Conservation (phyloP, 306 rosid species). For the Sicyos baderoa region DNA sequence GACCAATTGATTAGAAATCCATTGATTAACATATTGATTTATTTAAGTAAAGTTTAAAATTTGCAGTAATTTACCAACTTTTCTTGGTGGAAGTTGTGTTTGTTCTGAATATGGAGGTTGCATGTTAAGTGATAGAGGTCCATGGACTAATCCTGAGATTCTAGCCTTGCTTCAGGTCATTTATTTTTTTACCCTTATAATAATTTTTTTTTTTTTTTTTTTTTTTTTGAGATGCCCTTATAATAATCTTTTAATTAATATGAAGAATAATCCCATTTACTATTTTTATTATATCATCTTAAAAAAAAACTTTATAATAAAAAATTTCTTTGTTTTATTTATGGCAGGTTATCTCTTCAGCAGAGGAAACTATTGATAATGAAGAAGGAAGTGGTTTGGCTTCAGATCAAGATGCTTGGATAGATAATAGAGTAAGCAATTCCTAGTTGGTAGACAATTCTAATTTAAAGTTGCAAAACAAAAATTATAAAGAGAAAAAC, state of each 20-base stretch:
- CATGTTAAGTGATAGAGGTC: constrained; percentile 72
- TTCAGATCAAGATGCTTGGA: constrained; percentile 22
- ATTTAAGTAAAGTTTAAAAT: neutral
- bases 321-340: neutral
- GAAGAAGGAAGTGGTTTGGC: constrained; percentile 18
- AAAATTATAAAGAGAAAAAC: too few species aligned
- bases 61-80: constrained; percentile 73
- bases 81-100: constrained; percentile 72
- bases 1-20: neutral
- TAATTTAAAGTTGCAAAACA: neutral
- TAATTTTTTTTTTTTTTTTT: too few species aligned
- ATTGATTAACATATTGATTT: neutral
- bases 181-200: neutral
- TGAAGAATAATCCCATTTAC: neutral
- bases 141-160: constrained; percentile 63
- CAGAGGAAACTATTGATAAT: constrained; percentile 24
- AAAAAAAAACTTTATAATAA: too few species aligned
- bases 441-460: neutral
- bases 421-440: constrained; percentile 30
- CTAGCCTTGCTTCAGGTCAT: constrained; percentile 57
- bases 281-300: neutral
- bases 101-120: constrained; percentile 81
- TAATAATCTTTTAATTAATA: neutral
- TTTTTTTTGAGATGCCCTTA: too few species aligned
- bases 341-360: constrained; percentile 40